Evolutionary conservation across 306 rosid genomes (phyloP).

Genomic region (Amphicarpaea edgeworthii): DNA sequence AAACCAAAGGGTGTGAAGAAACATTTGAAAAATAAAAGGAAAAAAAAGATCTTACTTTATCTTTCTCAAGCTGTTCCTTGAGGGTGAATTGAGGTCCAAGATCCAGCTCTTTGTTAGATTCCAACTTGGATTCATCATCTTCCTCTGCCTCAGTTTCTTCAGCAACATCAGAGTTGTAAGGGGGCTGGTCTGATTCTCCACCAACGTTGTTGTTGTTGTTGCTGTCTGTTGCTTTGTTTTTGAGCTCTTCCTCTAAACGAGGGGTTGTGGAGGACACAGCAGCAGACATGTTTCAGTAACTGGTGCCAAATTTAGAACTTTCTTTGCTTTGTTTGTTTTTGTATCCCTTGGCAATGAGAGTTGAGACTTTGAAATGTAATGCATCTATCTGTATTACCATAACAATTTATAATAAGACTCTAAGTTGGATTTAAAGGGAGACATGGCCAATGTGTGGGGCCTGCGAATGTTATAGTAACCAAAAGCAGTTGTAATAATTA

Average conservation of each 20-base stretch:
- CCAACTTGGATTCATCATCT: slow-evolving; percentile 63
- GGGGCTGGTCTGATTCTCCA: slow-evolving; percentile 38
- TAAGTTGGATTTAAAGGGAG: slow-evolving; percentile 34
- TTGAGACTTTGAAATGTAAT: not conserved
- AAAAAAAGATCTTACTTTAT: slow-evolving; percentile 58
- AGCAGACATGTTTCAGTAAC: slow-evolving; percentile 63
- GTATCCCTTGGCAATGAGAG: not conserved
- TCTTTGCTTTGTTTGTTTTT: slow-evolving; percentile 4
- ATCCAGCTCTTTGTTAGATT: slow-evolving; percentile 48
- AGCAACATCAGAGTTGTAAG: slow-evolving; percentile 6
- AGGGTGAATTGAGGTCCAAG: slow-evolving; percentile 87
- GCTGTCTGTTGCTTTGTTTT: slow-evolving; percentile 42
- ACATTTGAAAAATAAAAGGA: slow-evolving; percentile 3
- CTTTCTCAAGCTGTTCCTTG: slow-evolving; percentile 94
- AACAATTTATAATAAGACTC: not conserved
- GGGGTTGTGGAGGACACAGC: slow-evolving; percentile 58
- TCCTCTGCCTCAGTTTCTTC: slow-evolving; percentile 56
- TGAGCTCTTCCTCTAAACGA: slow-evolving; percentile 58
- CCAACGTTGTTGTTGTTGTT: slow-evolving; percentile 12
- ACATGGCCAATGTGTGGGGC: slow-evolving; percentile 41
- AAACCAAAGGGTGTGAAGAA: slow-evolving; percentile 23
- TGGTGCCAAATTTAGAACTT: slow-evolving; percentile 31
- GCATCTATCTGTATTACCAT: not conserved
- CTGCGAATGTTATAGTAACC: slow-evolving; percentile 36
- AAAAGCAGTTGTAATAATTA: slow-evolving; percentile 48